Conservation (phyloP, 768 basidiomycete species). For the Pleurotus platypus region DNA sequence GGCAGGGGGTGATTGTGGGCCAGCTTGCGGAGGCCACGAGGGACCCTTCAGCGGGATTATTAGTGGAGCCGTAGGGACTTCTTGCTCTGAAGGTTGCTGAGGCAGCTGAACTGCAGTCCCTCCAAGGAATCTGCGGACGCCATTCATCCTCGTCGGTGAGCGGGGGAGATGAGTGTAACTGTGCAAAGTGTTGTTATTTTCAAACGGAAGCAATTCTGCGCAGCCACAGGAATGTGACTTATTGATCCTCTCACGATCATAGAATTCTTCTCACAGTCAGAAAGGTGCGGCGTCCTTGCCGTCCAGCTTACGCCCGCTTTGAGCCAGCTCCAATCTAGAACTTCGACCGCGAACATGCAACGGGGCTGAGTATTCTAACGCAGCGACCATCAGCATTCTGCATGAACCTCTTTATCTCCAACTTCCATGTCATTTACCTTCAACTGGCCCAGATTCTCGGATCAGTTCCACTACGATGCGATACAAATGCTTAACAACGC, state of each 20-base stretch:
- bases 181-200: neutral
- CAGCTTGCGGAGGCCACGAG: constrained; percentile 41
- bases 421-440: constrained; percentile 81
- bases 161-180: neutral
- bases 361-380: neutral
- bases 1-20: constrained; percentile 28
- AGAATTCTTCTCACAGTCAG: neutral
- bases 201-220: constrained; percentile 1
- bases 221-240: neutral
- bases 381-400: neutral
- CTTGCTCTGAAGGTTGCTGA: constrained; percentile 24
- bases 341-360: neutral
- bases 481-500: constrained; percentile 96
- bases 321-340: neutral
- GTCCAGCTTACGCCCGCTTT: neutral
- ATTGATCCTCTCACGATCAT: neutral
- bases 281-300: neutral
- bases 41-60: constrained; percentile 25
- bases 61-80: constrained; percentile 18
- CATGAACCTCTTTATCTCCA: neutral
- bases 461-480: constrained; percentile 94
- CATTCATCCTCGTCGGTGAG: constrained; percentile 50
- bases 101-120: constrained; percentile 28
- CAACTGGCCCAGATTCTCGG: constrained; percentile 95
- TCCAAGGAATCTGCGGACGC: constrained; percentile 63